Base-by-base conservation (phyloP, 371 early-diverging fungal genomes). In the Mucor velutinosus region DNA sequence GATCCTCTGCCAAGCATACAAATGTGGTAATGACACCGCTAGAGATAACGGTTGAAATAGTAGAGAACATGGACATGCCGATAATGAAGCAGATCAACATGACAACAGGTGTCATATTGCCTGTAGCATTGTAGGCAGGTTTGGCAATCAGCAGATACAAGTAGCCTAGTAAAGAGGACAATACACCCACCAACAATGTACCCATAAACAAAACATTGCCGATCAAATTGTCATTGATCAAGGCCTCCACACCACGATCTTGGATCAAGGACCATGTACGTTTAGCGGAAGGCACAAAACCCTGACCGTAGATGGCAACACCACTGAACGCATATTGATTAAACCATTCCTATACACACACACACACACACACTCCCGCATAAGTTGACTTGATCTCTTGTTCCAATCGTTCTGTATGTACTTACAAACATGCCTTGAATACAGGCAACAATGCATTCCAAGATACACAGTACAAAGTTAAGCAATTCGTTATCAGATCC, bases 221-320 rank as follows among this genome's bases (percentile, higher is more conserved):
- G 62, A 95, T 89, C 57, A 98, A 71, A 39, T 83, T 87, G 76
- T 98, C 98, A 74, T 97, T 98, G 71, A 95, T 91, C 64, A 95
- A 76, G 1, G 94, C 94, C 37, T 95, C 95, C 43, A 96, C 81
- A 27, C 97, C 98, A 53, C 93, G 89, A 69, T 89, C 87, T 79
- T 93, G 89, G 70, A 95, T 82, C 67, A 97, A 66, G 12, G 73
- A 77, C 96, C 96, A 97, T 0, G 97, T 95, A 55, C 91, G 90
- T 64, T 85, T 85, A 25, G 94, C 97, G 12, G 97, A 93, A 35
- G 78, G 78, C 66, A 92, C 82, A 74, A 92, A 98, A 23, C 92
- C 86, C 75, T 94, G 91, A 41, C 99, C 99, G 72, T 96, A 97
- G 43, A 98, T 92, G 53, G 98, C 97, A 3, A 97, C 87, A 66